Evolutionary conservation across 495 filamentous ascomycete genomes (phyloP), one percentile per base, ranked within the genome.

Genomic region (Penicillium chermesinum): DNA sequence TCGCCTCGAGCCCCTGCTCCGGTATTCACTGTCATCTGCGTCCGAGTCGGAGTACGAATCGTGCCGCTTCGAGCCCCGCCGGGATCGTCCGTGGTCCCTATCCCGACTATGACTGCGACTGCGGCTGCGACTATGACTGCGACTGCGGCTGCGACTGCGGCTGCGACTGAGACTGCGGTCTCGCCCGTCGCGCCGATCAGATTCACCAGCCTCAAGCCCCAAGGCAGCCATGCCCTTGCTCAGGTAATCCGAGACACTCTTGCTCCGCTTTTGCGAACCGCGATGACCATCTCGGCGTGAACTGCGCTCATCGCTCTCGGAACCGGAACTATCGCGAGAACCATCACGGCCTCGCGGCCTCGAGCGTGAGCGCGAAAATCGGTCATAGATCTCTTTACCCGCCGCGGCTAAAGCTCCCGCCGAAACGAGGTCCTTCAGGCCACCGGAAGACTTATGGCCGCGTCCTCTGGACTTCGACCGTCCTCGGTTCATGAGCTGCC

Each of bases 301-400:
- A 30, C 25, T 30, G 5, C 25, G 25, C 10, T 10, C 5, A 30
- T 30, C 25, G 25, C 25, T 30, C 55, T 37, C 35, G 35, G 12
- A n/a, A 37, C 59, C 60, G 40, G 64, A 62, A 35, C 55, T 59
- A 27, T 58, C 63, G 40, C 37, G 41, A 20, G 58, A 62, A n/a
- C 80, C 72, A 30, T 66, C 67, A 32, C 77, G 72, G 34, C 63
- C 65, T n/a, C 71, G 74, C 36, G 64, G 67, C 33, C 79, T 73
- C 25, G 86, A 89, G 53, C 81, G 79, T 42, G 81, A 84, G 42
- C 79, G 82, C 6, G 60, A 63, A 45, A 75, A 64, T 46, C 76
- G 78, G 47, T 88, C 81, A 54, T 81, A 79, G 47, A 89, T 71
- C 50, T 89, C 86, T 68, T 95, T 96, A 41, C 82, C 89, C 2